Conservation (phyloP, 495 filamentous ascomycete species). For the Daldinia childiae region DNA sequence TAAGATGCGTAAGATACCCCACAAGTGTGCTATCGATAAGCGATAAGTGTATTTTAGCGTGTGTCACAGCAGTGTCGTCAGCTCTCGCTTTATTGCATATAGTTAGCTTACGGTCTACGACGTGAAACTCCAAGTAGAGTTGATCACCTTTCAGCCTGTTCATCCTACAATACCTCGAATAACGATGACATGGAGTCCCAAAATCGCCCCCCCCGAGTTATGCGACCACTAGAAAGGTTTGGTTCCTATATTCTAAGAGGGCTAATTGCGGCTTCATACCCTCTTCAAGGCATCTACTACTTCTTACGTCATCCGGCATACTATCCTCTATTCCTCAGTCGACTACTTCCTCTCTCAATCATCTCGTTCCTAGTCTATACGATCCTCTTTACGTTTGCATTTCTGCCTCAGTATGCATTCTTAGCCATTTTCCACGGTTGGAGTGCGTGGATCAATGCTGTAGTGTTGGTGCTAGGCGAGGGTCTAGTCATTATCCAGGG, state of each 20-base stretch:
- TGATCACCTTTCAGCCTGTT: not conserved
- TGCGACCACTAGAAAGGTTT: slow-evolving; percentile 43
- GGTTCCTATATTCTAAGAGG: slow-evolving; percentile 46
- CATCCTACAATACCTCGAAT: slow-evolving; percentile 2
- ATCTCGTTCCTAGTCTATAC: slow-evolving; percentile 77
- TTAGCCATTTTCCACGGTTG: slow-evolving; percentile 87
- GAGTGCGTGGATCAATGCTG: slow-evolving; percentile 77
- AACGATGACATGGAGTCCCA: slow-evolving; percentile 41
- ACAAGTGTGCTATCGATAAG: not conserved
- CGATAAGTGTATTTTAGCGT: not conserved
- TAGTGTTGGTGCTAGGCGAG: slow-evolving; percentile 82
- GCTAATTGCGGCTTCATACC: slow-evolving; percentile 48
- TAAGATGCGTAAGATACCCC: too few species aligned
- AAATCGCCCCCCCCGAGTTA: slow-evolving; percentile 25
- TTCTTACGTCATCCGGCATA: slow-evolving; percentile 72
- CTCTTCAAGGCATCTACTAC: slow-evolving; percentile 75
- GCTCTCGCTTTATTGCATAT: not conserved
- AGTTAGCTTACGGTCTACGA: not conserved
- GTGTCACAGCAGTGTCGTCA: not conserved
- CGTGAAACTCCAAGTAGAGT: slow-evolving; percentile 1
- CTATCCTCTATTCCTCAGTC: slow-evolving; percentile 73
- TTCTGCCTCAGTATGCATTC: slow-evolving; percentile 84
- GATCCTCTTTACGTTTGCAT: slow-evolving; percentile 84
- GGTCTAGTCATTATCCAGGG: slow-evolving; percentile 80
- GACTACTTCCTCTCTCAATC: slow-evolving; percentile 73